Evolutionary conservation across 139 green algal species (phyloP), one percentile per base, ranked within the genome.

Genomic region (Chlamydomonas sp.): DNA sequence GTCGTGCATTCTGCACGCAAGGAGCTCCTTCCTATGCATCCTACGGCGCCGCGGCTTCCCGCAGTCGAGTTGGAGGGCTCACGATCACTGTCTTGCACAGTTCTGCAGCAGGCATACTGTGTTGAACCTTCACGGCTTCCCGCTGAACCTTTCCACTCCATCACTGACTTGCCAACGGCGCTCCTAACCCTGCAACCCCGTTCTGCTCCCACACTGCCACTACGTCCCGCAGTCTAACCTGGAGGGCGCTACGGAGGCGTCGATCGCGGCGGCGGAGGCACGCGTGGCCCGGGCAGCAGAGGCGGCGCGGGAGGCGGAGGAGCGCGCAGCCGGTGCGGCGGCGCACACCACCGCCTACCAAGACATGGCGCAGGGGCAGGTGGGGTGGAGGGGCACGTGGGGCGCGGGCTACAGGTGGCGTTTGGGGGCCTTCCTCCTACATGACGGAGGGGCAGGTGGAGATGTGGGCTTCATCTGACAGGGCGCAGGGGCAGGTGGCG

Each of bases 301-400:
- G 79, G 82, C 79, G 63, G 89, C 84, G 0, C 88, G 81, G 74
- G 79, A 90, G 61, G 84, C 89, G 18, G 79, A 90, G 84, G 79
- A 5, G n/a, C 79, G 89, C 0, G 84, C 84, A 3, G 89, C 89
- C 14, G 62, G 61, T 3, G 84, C 89, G n/a, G 89, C 89, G 7
- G 76, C 88, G 20, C 80, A 80, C 31, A 83, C 88, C 20, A 86
- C 83, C 5, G 88, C 88, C 6, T 91, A 91, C 83, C 80, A 91
- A 77, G 88, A 91, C 78, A 79, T 89, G 49, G 66, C 77, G 6
- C 67, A 89, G 85, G 63, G 59, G 1, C 85, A 89, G 85, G 85
- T 89, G 60, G 10, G 79, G 4, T 74, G 5, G 62, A 12, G 17
- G 80, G 66, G 66, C 10, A 10, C 17, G 1, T 0, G 77, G 60